Evolutionary conservation across 2,329 filamentous ascomycete genomes (phyloP).

Genomic region (Curvularia eragrostidis): DNA sequence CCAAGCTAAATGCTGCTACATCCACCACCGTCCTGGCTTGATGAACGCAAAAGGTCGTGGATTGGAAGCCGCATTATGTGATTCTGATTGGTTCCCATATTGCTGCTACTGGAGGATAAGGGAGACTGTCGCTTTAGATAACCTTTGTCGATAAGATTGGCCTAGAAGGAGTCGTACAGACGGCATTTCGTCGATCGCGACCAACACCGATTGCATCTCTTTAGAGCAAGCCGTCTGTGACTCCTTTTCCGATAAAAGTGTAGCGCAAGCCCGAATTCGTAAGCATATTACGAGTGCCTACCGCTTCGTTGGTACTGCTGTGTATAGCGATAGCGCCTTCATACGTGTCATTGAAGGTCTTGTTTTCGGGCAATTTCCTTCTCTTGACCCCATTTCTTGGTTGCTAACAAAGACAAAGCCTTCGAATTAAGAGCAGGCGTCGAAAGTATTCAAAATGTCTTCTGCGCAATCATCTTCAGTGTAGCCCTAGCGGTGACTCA

Average conservation of each 20-base stretch:
- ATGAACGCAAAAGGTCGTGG: too few relatives aligned
- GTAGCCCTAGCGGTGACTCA: slow-evolving; percentile 34
- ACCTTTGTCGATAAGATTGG: too few relatives aligned
- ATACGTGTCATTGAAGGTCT: not conserved
- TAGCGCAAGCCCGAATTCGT: slow-evolving; percentile 8
- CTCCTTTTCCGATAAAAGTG: slow-evolving; percentile 15
- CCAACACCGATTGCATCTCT: slow-evolving; percentile 19
- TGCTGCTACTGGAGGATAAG: too few relatives aligned
- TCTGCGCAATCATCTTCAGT: slow-evolving; percentile 19
- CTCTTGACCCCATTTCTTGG: not conserved
- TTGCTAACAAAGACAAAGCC: slow-evolving; percentile 15
- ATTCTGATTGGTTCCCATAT: too few relatives aligned
- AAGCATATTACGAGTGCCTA: not conserved
- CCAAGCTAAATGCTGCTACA: too few relatives aligned
- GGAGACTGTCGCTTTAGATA: too few relatives aligned
- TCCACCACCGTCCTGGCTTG: too few relatives aligned
- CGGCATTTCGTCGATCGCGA: slow-evolving; percentile 1
- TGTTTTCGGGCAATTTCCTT: not conserved
- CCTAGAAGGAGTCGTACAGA: slow-evolving; percentile 21
- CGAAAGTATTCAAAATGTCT: slow-evolving; percentile 16
- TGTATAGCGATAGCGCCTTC: not conserved
- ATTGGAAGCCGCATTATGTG: too few relatives aligned
- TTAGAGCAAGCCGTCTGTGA: slow-evolving; percentile 17
- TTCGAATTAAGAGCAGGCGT: slow-evolving; percentile 34
- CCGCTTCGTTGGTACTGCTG: not conserved